Conservation (phyloP, 2,329 filamentous ascomycete genomes). For the Sclerotinia trifoliorum region DNA sequence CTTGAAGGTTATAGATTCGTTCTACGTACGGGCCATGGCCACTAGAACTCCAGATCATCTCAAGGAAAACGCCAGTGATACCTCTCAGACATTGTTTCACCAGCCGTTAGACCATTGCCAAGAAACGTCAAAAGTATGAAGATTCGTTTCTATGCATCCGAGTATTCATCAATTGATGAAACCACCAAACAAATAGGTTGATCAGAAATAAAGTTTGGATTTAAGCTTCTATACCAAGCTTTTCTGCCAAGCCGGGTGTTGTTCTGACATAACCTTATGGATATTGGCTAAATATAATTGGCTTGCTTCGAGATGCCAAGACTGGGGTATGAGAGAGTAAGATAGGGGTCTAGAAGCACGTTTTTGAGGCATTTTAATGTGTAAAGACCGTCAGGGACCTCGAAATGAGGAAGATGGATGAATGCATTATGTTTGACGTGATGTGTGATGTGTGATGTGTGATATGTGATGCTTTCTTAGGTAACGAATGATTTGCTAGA, state of each 20-base stretch:
- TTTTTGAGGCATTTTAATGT: not conserved
- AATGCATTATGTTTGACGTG: not conserved
- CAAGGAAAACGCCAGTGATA: not conserved
- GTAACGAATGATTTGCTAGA: no score
- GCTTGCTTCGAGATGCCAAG: not conserved
- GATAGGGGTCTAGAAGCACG: not conserved
- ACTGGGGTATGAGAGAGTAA: not conserved
- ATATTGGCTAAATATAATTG: not conserved
- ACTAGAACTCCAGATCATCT: not conserved
- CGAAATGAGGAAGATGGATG: not conserved
- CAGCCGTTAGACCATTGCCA: not conserved
- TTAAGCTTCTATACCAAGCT: constrained; percentile 8
- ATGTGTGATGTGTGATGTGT: not conserved
- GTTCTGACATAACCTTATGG: not conserved
- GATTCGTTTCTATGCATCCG: not conserved
- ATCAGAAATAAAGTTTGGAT: not conserved
- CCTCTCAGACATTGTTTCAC: not conserved
- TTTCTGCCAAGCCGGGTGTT: constrained; percentile 10
- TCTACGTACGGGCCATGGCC: not conserved
- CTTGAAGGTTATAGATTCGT: no score
- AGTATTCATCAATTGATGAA: not conserved
- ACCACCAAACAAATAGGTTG: not conserved
- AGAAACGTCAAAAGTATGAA: not conserved
- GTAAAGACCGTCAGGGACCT: not conserved
- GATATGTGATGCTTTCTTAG: not conserved